Evolutionary conservation across 345 rosid genomes (phyloP).

Genomic region (Citrus sinensis): DVS_A1.0 CM039163.1:49982501-49983000

Average conservation of each 20-base stretch:
- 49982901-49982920: conserved; percentile 51
- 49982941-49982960: conserved; percentile 54
- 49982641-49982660: not conserved
- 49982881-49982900: conserved; percentile 30
- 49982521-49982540: not conserved
- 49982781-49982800: not conserved
- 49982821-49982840: not conserved
- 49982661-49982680: not conserved
- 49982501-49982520: not conserved
- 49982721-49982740: not conserved
- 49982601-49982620: not conserved
- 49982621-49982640: not conserved
- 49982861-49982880: not conserved
- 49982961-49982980: conserved; percentile 58
- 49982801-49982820: not conserved
- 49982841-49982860: not conserved
- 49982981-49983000: conserved; percentile 52
- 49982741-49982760: not conserved
- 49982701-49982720: not conserved
- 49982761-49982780: not conserved
- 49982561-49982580: not conserved
- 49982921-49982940: conserved; percentile 51
- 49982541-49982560: not conserved
- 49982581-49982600: not conserved
- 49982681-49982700: not conserved